phyloP scores from a whole-genome alignment of 2,329 filamentous ascomycete species.

The Geosmithia morbida region DNA sequence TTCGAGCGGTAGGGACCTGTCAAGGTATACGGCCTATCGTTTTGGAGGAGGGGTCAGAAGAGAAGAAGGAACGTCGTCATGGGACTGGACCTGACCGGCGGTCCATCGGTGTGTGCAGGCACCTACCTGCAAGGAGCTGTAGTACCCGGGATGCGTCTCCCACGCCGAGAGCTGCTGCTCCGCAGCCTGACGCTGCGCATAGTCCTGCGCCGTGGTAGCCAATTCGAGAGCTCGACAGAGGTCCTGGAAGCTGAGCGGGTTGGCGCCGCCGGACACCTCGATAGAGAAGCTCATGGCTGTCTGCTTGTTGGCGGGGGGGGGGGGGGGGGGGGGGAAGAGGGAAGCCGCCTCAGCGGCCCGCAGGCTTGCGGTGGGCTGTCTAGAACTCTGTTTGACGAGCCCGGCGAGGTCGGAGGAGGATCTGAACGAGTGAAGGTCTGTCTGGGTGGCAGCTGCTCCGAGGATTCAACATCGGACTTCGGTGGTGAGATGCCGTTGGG shows the following conservation, averaged over 20 bases:
- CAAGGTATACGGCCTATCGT: constrained; percentile 60
- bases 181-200: constrained; percentile 49
- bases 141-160: constrained; percentile 54
- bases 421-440: too few species aligned
- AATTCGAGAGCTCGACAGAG: constrained; percentile 50
- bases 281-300: constrained; percentile 52
- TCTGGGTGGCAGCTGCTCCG: too few species aligned
- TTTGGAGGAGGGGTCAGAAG: neutral
- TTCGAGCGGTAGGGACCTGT: constrained; percentile 60
- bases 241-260: constrained; percentile 47
- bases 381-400: neutral
- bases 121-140: constrained; percentile 51
- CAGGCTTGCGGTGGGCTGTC: neutral
- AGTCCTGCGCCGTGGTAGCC: constrained; percentile 43
- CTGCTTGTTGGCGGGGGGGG: neutral
- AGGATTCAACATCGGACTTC: neutral
- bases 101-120: neutral
- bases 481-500: neutral
- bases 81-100: too few species aligned
- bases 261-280: constrained; percentile 72
- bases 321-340: neutral
- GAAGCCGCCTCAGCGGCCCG: neutral
- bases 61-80: too few species aligned
- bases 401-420: too few species aligned
- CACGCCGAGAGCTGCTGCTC: constrained; percentile 58